Conservation (phyloP, 441 rosid genomes). For the Populus hybrid region DNA sequence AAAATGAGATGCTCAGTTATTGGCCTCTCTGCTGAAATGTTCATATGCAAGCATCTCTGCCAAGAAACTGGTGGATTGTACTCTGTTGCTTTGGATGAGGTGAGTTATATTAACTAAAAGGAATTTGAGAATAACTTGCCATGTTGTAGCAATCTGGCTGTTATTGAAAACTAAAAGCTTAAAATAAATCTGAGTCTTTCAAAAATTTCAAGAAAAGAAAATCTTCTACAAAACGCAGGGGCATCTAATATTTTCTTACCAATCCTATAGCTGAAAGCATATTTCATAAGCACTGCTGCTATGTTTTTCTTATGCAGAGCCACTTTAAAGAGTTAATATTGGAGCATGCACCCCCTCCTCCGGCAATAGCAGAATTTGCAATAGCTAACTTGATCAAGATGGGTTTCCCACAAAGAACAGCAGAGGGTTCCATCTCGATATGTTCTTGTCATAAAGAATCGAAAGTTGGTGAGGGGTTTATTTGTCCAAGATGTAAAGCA, state of each 20-base stretch:
- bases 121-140: not conserved
- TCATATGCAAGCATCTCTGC: slow-evolving; percentile 83
- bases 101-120: slow-evolving; percentile 26
- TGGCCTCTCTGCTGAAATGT: slow-evolving; percentile 89
- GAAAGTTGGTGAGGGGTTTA: slow-evolving; percentile 78
- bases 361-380: slow-evolving; percentile 94
- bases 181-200: not conserved
- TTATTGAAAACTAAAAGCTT: not conserved
- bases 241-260: not conserved
- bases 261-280: not conserved
- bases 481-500: slow-evolving; percentile 93
- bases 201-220: not conserved
- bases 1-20: slow-evolving; percentile 84
- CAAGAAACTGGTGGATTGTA: slow-evolving; percentile 89
- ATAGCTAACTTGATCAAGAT: slow-evolving; percentile 77
- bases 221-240: not conserved
- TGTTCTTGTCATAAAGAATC: slow-evolving; percentile 93
- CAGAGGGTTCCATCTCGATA: slow-evolving; percentile 77
- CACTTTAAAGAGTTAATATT: slow-evolving; percentile 77
- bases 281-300: not conserved
- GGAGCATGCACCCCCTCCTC: slow-evolving; percentile 98
- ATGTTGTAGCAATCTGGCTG: not conserved
- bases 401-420: slow-evolving; percentile 95
- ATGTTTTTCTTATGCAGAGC: slow-evolving; percentile 37
- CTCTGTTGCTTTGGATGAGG: slow-evolving; percentile 84